phyloP scores from a whole-genome alignment of 139 green algal genomes.

The Tetradesmus obliquus region DNA sequence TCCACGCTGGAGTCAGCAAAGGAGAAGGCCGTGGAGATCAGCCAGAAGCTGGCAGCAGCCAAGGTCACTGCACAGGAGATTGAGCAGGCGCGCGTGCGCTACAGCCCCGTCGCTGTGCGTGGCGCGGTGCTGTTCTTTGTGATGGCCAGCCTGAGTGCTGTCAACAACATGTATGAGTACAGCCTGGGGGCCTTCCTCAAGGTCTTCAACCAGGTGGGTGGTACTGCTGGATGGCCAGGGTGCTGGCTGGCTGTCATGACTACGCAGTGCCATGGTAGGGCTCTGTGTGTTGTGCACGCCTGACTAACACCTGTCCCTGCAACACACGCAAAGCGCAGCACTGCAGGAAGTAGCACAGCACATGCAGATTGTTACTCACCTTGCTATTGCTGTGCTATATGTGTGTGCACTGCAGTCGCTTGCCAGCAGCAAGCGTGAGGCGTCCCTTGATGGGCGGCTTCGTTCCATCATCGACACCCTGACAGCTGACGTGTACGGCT shows the following conservation, averaged over 20 bases:
- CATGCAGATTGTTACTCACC: not conserved
- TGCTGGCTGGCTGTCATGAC: not conserved
- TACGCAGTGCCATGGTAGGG: not conserved
- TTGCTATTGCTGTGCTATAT: not conserved
- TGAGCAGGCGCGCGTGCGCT: conserved; percentile 72
- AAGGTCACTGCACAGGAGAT: conserved; percentile 76
- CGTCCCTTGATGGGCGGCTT: conserved; percentile 80
- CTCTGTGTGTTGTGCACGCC: not conserved
- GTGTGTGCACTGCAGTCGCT: conserved; percentile 54
- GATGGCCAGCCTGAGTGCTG: conserved; percentile 86
- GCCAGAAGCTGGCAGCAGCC: conserved; percentile 71
- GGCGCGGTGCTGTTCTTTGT: conserved; percentile 86
- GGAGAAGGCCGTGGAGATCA: conserved; percentile 78
- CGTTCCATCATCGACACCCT: conserved; percentile 76
- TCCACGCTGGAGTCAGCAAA: conserved; percentile 87
- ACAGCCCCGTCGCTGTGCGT: conserved; percentile 78
- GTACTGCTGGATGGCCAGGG: not conserved
- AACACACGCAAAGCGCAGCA: not conserved
- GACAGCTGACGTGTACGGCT: conserved; percentile 80
- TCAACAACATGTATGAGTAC: conserved; percentile 91
- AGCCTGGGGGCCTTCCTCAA: conserved; percentile 83
- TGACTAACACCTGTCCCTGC: not conserved
- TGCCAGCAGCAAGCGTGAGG: conserved; percentile 71
- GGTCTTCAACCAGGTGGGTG: conserved; percentile 66
- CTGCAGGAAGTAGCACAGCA: not conserved